Percentiles rank a stretch among this genome's conserved stretches.
These are phyloP conservation scores for Xylaria sp. DNA, from an alignment of 2,329 filamentous ascomycete genomes.

Conservation along the genomic window DNA sequence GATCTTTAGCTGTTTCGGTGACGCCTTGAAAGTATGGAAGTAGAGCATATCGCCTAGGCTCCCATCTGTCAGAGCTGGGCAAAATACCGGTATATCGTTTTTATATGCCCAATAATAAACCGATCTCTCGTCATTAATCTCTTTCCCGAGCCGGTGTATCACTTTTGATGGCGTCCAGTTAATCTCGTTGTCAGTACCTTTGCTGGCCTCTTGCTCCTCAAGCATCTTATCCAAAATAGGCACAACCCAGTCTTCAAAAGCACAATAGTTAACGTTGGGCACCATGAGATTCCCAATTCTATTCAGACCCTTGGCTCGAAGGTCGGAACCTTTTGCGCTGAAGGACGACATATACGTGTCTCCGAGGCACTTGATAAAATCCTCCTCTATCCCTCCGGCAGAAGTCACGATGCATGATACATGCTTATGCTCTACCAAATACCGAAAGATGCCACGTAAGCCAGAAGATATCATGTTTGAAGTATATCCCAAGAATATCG, in stretches of 20 bases:
- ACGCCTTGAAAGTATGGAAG: conserved; percentile 95
- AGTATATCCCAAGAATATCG: conserved; percentile 97
- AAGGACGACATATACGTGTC: conserved; percentile 94
- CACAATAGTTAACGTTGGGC: conserved; percentile 96
- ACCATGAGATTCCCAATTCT: conserved; percentile 96
- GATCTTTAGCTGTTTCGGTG: conserved; percentile 81
- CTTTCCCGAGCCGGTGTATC: conserved; percentile 87
- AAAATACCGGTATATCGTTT: conserved; percentile 97
- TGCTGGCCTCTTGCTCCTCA: conserved; percentile 87
- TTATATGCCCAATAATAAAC: conserved; percentile 98
- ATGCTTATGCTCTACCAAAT: conserved; percentile 91
- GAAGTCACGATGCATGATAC: conserved; percentile 95
- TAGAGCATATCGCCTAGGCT: conserved; percentile 98
- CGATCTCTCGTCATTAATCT: conserved; percentile 91
- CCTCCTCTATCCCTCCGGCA: conserved; percentile 94
- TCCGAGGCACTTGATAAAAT: conserved; percentile 97
- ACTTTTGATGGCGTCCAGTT: conserved; percentile 95
- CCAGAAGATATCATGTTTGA: conserved; percentile 98
- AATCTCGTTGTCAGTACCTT: conserved; percentile 72
- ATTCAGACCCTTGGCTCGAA: conserved; percentile 89
- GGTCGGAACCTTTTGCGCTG: conserved; percentile 76
- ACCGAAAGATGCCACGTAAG: conserved; percentile 89
- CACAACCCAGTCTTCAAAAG: conserved; percentile 97
- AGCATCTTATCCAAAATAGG: conserved; percentile 96
- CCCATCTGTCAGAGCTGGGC: conserved; percentile 93